Percentiles rank a stretch among this genome's conserved stretches.
Evolutionary conservation across 768 basidiomycete species (phyloP).

Genomic region (Cyathus striatus): DNA sequence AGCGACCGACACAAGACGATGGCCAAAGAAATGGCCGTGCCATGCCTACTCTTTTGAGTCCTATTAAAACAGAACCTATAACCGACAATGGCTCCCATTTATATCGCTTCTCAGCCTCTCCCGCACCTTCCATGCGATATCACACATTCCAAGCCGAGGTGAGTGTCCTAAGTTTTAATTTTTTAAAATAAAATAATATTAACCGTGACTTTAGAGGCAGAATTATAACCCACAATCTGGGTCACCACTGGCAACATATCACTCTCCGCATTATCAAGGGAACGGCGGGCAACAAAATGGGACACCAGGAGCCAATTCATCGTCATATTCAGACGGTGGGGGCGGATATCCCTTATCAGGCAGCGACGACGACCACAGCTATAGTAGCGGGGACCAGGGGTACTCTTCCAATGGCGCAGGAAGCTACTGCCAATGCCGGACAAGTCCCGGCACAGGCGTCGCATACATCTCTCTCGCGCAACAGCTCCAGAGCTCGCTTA

Average conservation of each 20-base stretch:
- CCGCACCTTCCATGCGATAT: conserved; percentile 49
- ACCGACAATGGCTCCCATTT: conserved; percentile 47
- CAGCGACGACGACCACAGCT: conserved; percentile 34
- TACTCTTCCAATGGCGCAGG: conserved; percentile 25
- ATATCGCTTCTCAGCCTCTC: conserved; percentile 68
- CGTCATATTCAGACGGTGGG: conserved; percentile 34
- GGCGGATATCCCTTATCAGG: conserved; percentile 27
- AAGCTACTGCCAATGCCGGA: conserved; percentile 56
- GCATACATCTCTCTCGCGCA: conserved; percentile 59
- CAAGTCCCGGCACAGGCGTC: conserved; percentile 52
- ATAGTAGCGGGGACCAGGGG: conserved; percentile 31
- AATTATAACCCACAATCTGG: conserved; percentile 3
- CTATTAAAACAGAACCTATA: conserved; percentile 64
- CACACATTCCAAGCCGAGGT: conserved; percentile 45
- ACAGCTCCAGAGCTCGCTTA: conserved; percentile 54
- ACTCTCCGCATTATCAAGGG: conserved; percentile 2
- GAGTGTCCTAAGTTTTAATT: conserved; percentile 21
- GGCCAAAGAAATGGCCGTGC: conserved; percentile 29
- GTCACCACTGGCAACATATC: conserved; percentile 13
- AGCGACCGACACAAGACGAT: conserved; percentile 24
- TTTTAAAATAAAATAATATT: conserved; percentile 34
- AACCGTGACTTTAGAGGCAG: too few relatives aligned
- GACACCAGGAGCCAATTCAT: conserved; percentile 16
- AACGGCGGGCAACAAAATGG: conserved; percentile 2
- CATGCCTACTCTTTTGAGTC: conserved; percentile 44